Evolutionary conservation across 345 rosid genomes (phyloP), one percentile per base, ranked within the genome.

Genomic region (Aethionema arabicum): DNA sequence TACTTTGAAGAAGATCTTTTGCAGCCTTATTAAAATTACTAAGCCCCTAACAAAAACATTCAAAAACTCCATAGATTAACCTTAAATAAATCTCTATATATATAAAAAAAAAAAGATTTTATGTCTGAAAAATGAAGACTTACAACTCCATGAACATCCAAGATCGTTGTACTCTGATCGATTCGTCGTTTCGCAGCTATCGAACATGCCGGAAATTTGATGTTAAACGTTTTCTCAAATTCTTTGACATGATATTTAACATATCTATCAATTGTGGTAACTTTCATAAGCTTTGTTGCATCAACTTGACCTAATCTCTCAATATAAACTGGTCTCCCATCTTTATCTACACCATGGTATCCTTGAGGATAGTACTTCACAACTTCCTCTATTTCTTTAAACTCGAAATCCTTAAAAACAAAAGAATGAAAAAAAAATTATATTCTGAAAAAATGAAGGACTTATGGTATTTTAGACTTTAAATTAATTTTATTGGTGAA

Each of bases 61-160:
- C 38, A 55, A 16, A 60, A 30, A 21, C 27, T 21, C 27, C 27
- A 21, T 21, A 21, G 2, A 47, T 68, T 7, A 52, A 59, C 4
- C 42, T 36, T 44, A 36, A 40, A 44, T 9, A 33, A 15, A 33
- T 33, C 15, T 13, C 50, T 3, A n/a, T 13, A 9, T 13, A 62
- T 3, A n/a, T 13, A 9, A 4, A 32, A 13, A 0, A 32, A 2
- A 3, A 0, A 7, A 2, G 33, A 13, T 33, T 7, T 33, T 21
- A 15, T 67, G 43, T 43, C 7, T 44, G 11, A 1, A 37, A 37
- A 37, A 37, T 6, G 27, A 16, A 32, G 16, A 78, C 92, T 14
- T 74, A 92, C 98, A 86, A 92, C 95, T 82, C 98, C 92, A 78
- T 86, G 92, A 39, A 86, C 96, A 66, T 89, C 95, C 78, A 89